Conservation (phyloP, 805 yeast species). For the Candida germanica region DNA sequence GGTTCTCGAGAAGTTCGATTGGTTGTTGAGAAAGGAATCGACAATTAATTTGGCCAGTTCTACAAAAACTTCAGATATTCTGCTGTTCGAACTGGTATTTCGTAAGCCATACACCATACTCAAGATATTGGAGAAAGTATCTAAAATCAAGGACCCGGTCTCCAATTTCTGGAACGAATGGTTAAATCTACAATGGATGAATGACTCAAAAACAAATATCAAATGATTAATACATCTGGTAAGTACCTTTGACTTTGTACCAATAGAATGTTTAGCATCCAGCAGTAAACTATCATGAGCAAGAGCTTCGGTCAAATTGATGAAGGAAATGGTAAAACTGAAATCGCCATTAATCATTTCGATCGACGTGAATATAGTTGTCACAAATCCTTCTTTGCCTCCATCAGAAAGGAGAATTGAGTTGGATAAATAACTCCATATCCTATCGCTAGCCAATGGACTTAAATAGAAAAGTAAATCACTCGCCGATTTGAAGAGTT, state of each 20-base stretch:
- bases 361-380: slow-evolving; percentile 61
- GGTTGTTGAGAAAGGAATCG: slow-evolving; percentile 52
- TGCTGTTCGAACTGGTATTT: slow-evolving; percentile 23
- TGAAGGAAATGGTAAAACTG: slow-evolving; percentile 57
- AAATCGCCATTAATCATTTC: slow-evolving; percentile 71
- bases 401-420: slow-evolving; percentile 62
- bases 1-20: slow-evolving; percentile 50
- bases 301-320: slow-evolving; percentile 53
- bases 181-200: slow-evolving; percentile 64
- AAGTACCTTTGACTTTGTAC: slow-evolving; percentile 42
- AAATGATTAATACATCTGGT: slow-evolving; percentile 53
- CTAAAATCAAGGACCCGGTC: slow-evolving; percentile 54
- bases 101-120: slow-evolving; percentile 47
- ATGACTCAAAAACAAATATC: slow-evolving; percentile 72
- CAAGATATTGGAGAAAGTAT: slow-evolving; percentile 54
- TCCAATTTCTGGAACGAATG: slow-evolving; percentile 55
- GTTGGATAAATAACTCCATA: slow-evolving; percentile 75
- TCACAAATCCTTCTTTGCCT: slow-evolving; percentile 60
- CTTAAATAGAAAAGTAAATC: slow-evolving; percentile 49
- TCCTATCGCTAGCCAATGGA: slow-evolving; percentile 54
- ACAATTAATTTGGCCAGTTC: slow-evolving; percentile 50
- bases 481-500: slow-evolving; percentile 43
- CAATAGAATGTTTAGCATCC: slow-evolving; percentile 4
- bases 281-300: slow-evolving; percentile 44
- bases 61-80: slow-evolving; percentile 47